These are phyloP conservation scores for Neurospora sp. DNA, from an alignment of 495 filamentous ascomycete genomes.

Conservation along the genomic window DNA sequence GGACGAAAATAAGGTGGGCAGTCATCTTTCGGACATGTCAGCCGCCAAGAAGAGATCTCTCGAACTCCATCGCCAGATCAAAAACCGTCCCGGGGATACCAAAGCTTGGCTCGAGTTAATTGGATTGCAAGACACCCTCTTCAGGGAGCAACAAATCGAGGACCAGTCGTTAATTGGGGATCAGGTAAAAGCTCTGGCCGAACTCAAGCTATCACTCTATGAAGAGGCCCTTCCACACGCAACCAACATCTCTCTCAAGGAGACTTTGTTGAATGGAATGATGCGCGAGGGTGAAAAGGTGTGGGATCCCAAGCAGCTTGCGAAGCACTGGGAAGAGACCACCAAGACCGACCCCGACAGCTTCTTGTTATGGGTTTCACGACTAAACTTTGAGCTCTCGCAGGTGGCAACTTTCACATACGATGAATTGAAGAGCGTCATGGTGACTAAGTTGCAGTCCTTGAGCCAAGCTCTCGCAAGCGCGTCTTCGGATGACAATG, in stretches of 20 bases:
- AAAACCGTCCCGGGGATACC: constrained; percentile 54
- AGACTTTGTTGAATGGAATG: constrained; percentile 52
- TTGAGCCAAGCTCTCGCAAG: constrained; percentile 29
- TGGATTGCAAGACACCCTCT: constrained; percentile 57
- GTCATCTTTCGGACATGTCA: constrained; percentile 18
- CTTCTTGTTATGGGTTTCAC: constrained; percentile 59
- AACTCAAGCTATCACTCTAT: constrained; percentile 73
- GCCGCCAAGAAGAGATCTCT: constrained; percentile 39
- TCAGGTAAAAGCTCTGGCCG: constrained; percentile 49
- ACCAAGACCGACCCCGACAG: constrained; percentile 47
- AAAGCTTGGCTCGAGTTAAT: constrained; percentile 68
- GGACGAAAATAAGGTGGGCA: constrained; percentile 23
- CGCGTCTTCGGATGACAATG: constrained; percentile 13
- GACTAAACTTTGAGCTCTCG: constrained; percentile 67
- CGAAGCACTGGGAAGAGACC: constrained; percentile 53
- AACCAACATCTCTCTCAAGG: constrained; percentile 27
- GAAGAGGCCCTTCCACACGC: constrained; percentile 60
- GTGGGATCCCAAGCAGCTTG: constrained; percentile 58
- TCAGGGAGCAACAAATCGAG: constrained; percentile 26
- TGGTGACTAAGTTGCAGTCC: constrained; percentile 42
- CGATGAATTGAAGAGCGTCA: constrained; percentile 48
- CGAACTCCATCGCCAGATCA: constrained; percentile 48
- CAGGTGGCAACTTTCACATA: constrained; percentile 58
- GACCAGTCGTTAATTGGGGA: constrained; percentile 2
- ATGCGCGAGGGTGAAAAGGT: constrained; percentile 60